Base-by-base conservation (phyloP, 1,284 basidiomycete genomes). In the Wolfiporia cocos region DNA sequence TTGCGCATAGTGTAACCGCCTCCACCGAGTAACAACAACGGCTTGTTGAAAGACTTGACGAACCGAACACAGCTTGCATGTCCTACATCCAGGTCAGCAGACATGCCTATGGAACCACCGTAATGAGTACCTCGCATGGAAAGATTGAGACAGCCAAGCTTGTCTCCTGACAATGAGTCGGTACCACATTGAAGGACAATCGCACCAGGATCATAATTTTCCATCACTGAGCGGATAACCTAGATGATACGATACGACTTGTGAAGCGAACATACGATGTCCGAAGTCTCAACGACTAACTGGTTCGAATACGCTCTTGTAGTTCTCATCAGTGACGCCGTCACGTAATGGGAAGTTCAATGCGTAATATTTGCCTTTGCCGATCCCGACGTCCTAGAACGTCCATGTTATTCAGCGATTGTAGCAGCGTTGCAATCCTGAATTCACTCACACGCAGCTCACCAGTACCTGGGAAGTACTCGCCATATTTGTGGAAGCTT, bases 1-100 rank as follows among this genome's bases (percentile, higher is more conserved):
- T 97, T 97, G 37, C 95, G 86, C 80, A 99, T 97, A 1, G 96
- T 99, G 65, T 99, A 99, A 0, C 96, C 96, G 6, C 96, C 96
- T 15, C 96, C 96, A 17, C 96, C 96, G 7, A 99, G 79, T 34
- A 99, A 73, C 12, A 99, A 69, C 19, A 99, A 64, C 0, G 96
- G 96, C 41, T 92, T 84, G 55, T 92, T 88, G 69, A 99, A 98
- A 1, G 87, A 91, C 62, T 99, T 98, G 49, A 99, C 92, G 61
- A 93, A 99, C 56, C 86, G 87, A 19, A 99, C 95, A 53, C 95
- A 99, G 56, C 94, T 92, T 2, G 95, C 95, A 60, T 99, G 95
- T 4, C 92, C 90, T 87, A 32, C 2, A 29, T 18, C 15, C 18
- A 9, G 19, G 9, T 42, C 21, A 47, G 18, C 14, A 11, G 14